Base-by-base conservation (phyloP, 108 stramenopile genomes). In the Nitzschia sp. region DNA sequence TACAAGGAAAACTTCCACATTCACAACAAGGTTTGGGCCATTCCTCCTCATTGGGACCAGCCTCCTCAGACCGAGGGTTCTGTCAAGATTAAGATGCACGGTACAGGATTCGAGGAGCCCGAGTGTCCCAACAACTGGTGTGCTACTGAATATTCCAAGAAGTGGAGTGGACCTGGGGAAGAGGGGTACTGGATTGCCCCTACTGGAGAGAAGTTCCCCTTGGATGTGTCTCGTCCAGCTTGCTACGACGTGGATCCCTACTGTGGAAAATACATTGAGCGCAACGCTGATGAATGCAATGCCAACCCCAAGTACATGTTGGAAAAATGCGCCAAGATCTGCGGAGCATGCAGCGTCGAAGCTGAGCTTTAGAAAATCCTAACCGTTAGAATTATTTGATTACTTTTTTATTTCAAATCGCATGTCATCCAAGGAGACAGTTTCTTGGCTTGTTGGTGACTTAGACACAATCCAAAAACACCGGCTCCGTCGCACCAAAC, bases 121-220 rank as follows among this genome's bases (percentile, higher is more conserved):
- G 63, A 67, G 1, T 93, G 91, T 65, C 72, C 79, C 5, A 65
- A 87, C 67, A 75, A 69, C 8, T 92, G 91, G 91, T 92, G 91
- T 69, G 62, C 19, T 19, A 52, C 86, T 24, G 60, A 78, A 46
- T 46, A 84, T 40, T 59, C 86, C 22, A 77, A 75, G 10, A 78
- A 87, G 46, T 86, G 86, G 85, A 74, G 82, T 56, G 85, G 85
- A 10, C 84, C 82, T 8, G 86, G 76, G 2, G 80, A 67, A 50
- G 72, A 78, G 15, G 79, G 80, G 26, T 62, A 66, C 44, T 75
- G 68, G 74, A 75, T 76, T 54, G 70, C 62, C 6, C 80, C 76
- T 1, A 76, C 29, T 10, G 63, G 62, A 25, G 75, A 72, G 48
- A 60, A 34, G 51, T 66, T 68, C 53, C 67, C 67, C 7, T 82